Evolutionary conservation across 1,139 yeast genomes (phyloP), one percentile per base, ranked within the genome.

Genomic region (Taiozyma sp.): DNA sequence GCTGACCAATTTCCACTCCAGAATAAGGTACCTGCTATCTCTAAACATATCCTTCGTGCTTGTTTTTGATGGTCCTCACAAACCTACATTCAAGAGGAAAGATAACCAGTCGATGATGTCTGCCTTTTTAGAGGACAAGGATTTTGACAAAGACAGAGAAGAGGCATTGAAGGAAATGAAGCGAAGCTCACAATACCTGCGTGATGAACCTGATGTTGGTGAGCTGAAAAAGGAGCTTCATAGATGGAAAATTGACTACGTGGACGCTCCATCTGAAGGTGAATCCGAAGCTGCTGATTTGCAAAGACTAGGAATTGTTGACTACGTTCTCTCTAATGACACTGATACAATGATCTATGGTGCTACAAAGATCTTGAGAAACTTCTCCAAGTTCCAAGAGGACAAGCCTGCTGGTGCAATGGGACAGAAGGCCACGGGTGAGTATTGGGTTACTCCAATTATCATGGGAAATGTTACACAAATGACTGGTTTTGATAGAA

Each of bases 281-380:
- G 97, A 89, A 62, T 91, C 95, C 1, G 91, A 87, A 58, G 83
- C 95, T 59, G 88, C 91, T 0, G 66, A 76, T 58, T 65, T 89
- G 29, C 88, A 86, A 62, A 62, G 61, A 29, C 61, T 70, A 14
- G 83, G 83, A 0, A 63, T 78, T 1, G 95, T 87, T 2, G 96
- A 89, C 64, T 87, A 75, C 53, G 85, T 87, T 1, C 68, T 88
- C 34, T 73, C 86, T 5, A 85, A 85, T 56, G 97, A 90, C 66
- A 81, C 85, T 0, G 97, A 89, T 64, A 71, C 79, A 1, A 68
- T 89, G 34, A 76, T 86, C 11, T 86, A 83, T 68, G 97, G 97
- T 0, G 89, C 90, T 0, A 72, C 76, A 0, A 65, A 67, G 4
- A 72, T 89, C 3, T 65, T 88, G 21, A 69, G 82, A 45, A 80